Percentiles rank a stretch among this genome's conserved stretches.
Evolutionary conservation across 208 protist species (phyloP).

Genomic region (Wallacemonas collosoma): DNA sequence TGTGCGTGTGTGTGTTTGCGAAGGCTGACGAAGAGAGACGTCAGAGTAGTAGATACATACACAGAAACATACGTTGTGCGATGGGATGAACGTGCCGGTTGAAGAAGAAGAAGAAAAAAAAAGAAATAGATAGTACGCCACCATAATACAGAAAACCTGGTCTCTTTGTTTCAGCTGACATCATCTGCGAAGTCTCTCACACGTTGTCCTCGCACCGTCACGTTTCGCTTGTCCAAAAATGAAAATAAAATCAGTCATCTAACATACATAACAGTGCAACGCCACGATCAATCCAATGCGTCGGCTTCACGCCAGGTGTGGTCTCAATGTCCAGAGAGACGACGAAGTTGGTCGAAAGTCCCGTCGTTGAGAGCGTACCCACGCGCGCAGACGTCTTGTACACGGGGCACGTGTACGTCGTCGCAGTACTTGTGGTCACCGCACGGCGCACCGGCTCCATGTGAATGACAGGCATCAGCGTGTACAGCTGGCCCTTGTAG

Average conservation of each 20-base stretch:
- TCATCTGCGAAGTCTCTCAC: no score
- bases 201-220: no score
- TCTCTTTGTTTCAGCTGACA: no score
- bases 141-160: slow-evolving; percentile 1
- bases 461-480: slow-evolving; percentile 85
- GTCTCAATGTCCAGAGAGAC: slow-evolving; percentile 76
- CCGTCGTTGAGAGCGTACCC: slow-evolving; percentile 90
- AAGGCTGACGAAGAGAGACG: background rate
- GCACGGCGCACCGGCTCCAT: slow-evolving; percentile 78
- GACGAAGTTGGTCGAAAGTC: slow-evolving; percentile 93
- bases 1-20: background rate
- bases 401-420: slow-evolving; percentile 87
- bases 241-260: slow-evolving; percentile 69
- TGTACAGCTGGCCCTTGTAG: slow-evolving; percentile 86
- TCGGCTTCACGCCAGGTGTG: slow-evolving; percentile 42
- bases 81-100: background rate
- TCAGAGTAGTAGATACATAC: slow-evolving; percentile 7
- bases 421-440: slow-evolving; percentile 29
- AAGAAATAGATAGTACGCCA: slow-evolving; percentile 10
- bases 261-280: slow-evolving; percentile 94
- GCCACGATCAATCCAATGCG: slow-evolving; percentile 93
- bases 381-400: slow-evolving; percentile 94
- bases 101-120: background rate
- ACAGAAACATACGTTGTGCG: slow-evolving; percentile 17
- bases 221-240: background rate